phyloP scores from a whole-genome alignment of 2,329 filamentous ascomycete genomes.

The Phaeosphaeriaceae sp. region DNA sequence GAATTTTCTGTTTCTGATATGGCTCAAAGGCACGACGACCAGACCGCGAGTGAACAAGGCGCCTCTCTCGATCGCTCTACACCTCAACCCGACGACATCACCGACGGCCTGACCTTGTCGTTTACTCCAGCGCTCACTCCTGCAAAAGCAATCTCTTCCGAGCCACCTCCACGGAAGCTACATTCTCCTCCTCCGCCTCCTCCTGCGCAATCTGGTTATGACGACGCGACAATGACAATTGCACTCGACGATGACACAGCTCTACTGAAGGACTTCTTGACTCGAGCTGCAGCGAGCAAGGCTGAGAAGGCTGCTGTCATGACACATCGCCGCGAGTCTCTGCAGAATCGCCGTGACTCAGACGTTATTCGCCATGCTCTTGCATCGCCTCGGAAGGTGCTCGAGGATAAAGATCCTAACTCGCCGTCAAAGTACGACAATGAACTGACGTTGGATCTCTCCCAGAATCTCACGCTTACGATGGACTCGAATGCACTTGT shows the following conservation, averaged over 20 bases:
- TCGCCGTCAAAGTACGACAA: constrained; percentile 51
- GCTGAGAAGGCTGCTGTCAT: constrained; percentile 44
- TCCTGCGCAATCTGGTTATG: constrained; percentile 24
- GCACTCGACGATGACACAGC: constrained; percentile 57
- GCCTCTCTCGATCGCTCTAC: too few relatives aligned
- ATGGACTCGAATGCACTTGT: constrained; percentile 20
- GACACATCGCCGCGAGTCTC: constrained; percentile 49
- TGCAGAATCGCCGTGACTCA: constrained; percentile 57
- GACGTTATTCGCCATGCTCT: constrained; percentile 55
- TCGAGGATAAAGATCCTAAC: constrained; percentile 57
- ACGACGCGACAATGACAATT: constrained; percentile 41
- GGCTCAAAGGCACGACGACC: too few relatives aligned
- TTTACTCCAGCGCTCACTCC: constrained; percentile 22
- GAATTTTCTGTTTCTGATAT: not conserved
- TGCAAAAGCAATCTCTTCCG: constrained; percentile 13
- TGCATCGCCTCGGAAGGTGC: constrained; percentile 53
- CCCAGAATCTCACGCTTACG: constrained; percentile 35
- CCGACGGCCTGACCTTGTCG: constrained; percentile 39
- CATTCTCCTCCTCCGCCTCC: constrained; percentile 41
- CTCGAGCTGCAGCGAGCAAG: constrained; percentile 57
- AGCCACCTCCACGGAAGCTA: constrained; percentile 30
- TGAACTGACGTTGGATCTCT: constrained; percentile 40
- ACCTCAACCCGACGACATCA: constrained; percentile 28
- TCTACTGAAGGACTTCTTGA: constrained; percentile 58
- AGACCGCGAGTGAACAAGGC: not conserved